Evolutionary conservation across 2,329 filamentous ascomycete species (phyloP), one percentile per base, ranked within the genome.

Genomic region (Penicillium digitatum): DNA sequence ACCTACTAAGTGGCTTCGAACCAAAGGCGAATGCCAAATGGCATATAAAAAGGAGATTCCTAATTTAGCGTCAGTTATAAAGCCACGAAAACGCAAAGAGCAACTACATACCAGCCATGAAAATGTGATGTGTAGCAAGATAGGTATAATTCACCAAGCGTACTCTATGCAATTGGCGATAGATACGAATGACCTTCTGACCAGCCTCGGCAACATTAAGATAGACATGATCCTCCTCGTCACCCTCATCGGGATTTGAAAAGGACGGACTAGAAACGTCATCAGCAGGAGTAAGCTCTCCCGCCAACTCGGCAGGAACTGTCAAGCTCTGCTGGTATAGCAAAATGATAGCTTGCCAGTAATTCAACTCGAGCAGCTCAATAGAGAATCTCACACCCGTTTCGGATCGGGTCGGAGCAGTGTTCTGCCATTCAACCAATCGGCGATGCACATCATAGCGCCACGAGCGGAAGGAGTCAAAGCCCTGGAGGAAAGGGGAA

Each of bases 311-410:
- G 38, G 88, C 84, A 0, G 93, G 93, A 18, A 96, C 89, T 46
- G 89, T 88, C 58, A 96, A 74, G 71, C 91, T 94, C 72, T 96
- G 93, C 52, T 93, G 82, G 71, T 97, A 97, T 20, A 97, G 82
- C 87, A 96, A 91, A 62, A 96, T 95, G 57, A 97, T 86, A 3
- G 91, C 90, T 71, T 96, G 93, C 92, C 93, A 97, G 74, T 97
- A 97, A 72, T 97, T 97, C 57, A 97, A 81, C 66, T 96, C 90
- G 5, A 96, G 76, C 66, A 97, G 96, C 53, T 96, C 88, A 1
- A 89, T 86, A 0, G 89, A 91, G 70, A 97, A 97, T 4, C 85
- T 85, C 2, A 97, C 94, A 1, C 92, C 92, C 0, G 90, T 95
- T 55, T 94, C 85, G 22, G 83, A 75, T 59, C 87, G 86, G 0